These are phyloP conservation scores for Syzygium syzygioides DNA, from an alignment of 441 rosid species.

Conservation along the genomic window DNA sequence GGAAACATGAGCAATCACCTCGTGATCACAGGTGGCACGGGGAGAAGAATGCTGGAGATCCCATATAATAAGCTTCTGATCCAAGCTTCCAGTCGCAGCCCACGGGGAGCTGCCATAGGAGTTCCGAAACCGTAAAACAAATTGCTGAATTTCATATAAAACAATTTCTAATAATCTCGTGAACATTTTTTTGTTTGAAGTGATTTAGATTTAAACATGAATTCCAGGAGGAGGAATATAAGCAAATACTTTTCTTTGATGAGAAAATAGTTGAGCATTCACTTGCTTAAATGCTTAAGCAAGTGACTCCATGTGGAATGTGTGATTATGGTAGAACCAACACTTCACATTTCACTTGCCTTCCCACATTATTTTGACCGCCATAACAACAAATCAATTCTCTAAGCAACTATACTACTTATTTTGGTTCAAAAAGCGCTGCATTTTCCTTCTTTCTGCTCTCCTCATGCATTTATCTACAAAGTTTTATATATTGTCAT, in stretches of 20 bases:
- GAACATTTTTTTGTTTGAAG: not conserved
- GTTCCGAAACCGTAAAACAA: not conserved
- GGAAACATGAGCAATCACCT: slow-evolving; percentile 32
- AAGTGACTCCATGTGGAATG: not conserved
- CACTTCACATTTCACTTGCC: not conserved
- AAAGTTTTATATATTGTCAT: not conserved
- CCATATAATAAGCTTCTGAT: slow-evolving; percentile 77
- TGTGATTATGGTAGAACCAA: not conserved
- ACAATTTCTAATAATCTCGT: not conserved
- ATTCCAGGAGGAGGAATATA: not conserved
- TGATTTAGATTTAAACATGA: not conserved
- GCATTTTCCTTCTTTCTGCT: not conserved
- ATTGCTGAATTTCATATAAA: not conserved
- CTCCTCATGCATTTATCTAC: not conserved
- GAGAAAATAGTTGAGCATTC: not conserved
- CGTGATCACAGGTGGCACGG: slow-evolving; percentile 65
- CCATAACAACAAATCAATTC: not conserved
- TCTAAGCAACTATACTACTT: not conserved
- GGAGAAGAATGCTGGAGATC: slow-evolving; percentile 66
- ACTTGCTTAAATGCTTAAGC: not conserved
- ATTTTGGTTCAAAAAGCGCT: not conserved
- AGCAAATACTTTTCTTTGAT: not conserved
- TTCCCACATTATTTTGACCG: not conserved
- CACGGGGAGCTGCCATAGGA: slow-evolving; percentile 38
- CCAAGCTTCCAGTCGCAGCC: slow-evolving; percentile 91